Conservation (phyloP, 345 rosid species). For the Psidium guajava region DNA sequence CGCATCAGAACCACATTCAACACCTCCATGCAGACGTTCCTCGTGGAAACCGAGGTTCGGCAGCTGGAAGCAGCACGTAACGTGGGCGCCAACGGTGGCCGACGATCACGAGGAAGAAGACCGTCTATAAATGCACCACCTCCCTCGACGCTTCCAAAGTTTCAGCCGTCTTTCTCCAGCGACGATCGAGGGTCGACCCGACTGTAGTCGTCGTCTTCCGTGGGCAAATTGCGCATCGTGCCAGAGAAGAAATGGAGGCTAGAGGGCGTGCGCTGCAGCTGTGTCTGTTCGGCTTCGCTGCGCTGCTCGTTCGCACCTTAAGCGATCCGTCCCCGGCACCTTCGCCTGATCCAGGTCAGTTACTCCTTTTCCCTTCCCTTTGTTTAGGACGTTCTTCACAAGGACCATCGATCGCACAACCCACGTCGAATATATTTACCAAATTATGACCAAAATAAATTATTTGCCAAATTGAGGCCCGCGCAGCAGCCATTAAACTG, state of each 20-base stretch:
- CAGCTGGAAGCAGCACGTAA: conserved; percentile 7
- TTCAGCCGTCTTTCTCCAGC: not conserved
- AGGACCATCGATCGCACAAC: not conserved
- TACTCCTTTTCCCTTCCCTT: not conserved
- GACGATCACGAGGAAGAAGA: conserved; percentile 2
- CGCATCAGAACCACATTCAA: not conserved
- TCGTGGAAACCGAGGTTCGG: not conserved
- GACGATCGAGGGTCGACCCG: not conserved
- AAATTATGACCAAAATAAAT: no score
- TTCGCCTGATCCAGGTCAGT: not conserved
- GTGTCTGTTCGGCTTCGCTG: not conserved
- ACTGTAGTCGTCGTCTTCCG: not conserved
- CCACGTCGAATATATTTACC: not conserved
- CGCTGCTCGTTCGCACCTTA: not conserved
- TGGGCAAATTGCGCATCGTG: not conserved
- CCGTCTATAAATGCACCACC: conserved; percentile 6
- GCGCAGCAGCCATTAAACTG: no score
- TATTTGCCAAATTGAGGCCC: no score
- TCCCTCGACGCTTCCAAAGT: not conserved
- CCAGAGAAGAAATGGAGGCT: not conserved
- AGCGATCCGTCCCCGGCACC: not conserved
- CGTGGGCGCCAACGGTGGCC: not conserved
- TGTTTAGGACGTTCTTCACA: not conserved
- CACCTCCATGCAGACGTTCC: not conserved
- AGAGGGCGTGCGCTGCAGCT: not conserved